Percentiles rank a stretch among this genome's conserved stretches.
phyloP scores from a whole-genome alignment of 2,329 filamentous ascomycete species.

The Teratosphaeria epicoccoides region DNA sequence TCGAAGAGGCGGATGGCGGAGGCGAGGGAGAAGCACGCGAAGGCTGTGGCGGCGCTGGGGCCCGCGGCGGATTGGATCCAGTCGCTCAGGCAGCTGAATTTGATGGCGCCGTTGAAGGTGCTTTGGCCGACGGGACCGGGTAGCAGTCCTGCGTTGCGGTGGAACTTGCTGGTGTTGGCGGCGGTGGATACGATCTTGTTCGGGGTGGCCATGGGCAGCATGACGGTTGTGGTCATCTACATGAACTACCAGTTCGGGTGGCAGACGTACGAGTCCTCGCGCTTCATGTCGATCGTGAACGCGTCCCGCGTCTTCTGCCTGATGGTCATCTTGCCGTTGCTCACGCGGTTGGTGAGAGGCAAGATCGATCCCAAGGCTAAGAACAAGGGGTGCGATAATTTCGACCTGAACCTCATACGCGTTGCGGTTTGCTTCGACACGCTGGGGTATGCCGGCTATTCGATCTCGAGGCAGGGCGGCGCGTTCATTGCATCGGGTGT shows the following conservation, averaged over 20 bases:
- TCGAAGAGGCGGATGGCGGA: constrained; percentile 58
- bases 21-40: constrained; percentile 59
- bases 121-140: constrained; percentile 62
- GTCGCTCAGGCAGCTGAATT: constrained; percentile 44
- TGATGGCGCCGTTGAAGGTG: constrained; percentile 66
- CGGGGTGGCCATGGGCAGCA: constrained; percentile 67
- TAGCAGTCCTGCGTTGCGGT: constrained; percentile 50
- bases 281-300: constrained; percentile 73
- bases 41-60: constrained; percentile 24
- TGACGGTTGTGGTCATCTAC: constrained; percentile 77
- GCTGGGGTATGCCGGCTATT: constrained; percentile 62
- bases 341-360: constrained; percentile 66
- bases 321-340: constrained; percentile 60
- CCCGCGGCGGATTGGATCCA: constrained; percentile 34
- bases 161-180: constrained; percentile 74
- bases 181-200: constrained; percentile 73
- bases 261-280: constrained; percentile 68
- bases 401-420: constrained; percentile 72
- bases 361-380: constrained; percentile 36
- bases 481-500: constrained; percentile 64
- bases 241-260: constrained; percentile 70
- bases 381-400: constrained; percentile 59
- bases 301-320: constrained; percentile 65
- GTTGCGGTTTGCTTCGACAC: constrained; percentile 64
- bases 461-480: constrained; percentile 49